Base-by-base conservation (phyloP, 164 flowering plant species). In the Saururus chinensis region DNA sequence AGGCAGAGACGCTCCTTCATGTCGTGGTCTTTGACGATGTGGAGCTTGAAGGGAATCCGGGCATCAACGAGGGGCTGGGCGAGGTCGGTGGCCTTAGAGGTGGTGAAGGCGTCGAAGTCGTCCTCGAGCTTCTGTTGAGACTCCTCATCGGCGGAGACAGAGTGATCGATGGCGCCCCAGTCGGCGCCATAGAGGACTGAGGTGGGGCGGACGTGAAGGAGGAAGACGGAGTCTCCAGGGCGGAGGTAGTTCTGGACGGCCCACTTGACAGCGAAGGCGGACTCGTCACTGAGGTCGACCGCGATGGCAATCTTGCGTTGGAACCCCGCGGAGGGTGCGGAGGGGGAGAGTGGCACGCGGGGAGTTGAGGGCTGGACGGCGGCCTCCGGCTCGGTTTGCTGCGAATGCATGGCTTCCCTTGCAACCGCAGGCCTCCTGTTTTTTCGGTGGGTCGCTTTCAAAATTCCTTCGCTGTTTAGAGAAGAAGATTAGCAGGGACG, bases 191-290 rank as follows among this genome's bases (percentile, higher is more conserved):
- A 84, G 51, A 87, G 89, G 63, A 82, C 84, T 74, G 74, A 64
- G 51, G 95, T 85, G 49, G 89, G 87, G 0, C 87, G 75, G 1
- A 87, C 91, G 75, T 87, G 95, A 63, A 87, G 84, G 67, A 87
- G 86, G 65, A 82, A 70, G 21, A 87, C 89, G 52, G 82, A 69
- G 73, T 89, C 93, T 0, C 88, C 89, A 4, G 86, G 89, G 1
- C 93, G 89, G 66, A 89, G 84, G 68, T 89, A 89, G 79, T 86
- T 78, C 59, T 82, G 82, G 19, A 89, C 91, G 14, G 93, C 86
- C 96, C 96, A 89, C 49, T 81, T 77, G 49, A 89, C 93, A 53
- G 93, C 91, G 72, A 67, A 76, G 53, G 91, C 93, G 55, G 85
- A 81, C 77, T 89, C 93, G 70, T 89, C 91, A 76, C 85, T 78